Evolutionary conservation across 306 rosid genomes (phyloP).

Genomic region (Vigna radiata): DNA sequence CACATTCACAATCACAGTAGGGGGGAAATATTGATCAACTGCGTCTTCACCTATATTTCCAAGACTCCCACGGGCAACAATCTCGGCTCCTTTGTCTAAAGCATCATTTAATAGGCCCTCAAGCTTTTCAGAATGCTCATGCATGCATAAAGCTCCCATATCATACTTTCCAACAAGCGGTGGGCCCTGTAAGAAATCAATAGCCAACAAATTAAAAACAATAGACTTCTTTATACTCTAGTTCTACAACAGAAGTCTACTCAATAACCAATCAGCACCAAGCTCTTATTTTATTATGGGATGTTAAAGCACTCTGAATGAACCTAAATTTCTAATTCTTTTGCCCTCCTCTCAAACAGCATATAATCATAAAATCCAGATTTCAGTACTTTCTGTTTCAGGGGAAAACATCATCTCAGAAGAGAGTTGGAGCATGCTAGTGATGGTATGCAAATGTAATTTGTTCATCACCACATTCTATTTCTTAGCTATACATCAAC

Average conservation of each 20-base stretch:
- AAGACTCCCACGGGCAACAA: slow-evolving; percentile 78
- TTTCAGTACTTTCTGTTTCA: not conserved
- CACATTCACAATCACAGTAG: slow-evolving; percentile 82
- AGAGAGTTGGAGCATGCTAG: slow-evolving; percentile 13
- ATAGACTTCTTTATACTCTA: slow-evolving; percentile 6
- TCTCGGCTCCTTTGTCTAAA: slow-evolving; percentile 80
- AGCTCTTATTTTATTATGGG: not conserved
- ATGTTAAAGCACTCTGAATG: not conserved
- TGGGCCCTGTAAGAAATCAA: slow-evolving; percentile 75
- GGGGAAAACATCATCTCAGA: slow-evolving; percentile 13
- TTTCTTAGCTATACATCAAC: not conserved
- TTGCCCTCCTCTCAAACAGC: not conserved
- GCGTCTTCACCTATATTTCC: slow-evolving; percentile 88
- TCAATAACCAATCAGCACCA: not conserved
- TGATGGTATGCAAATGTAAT: not conserved
- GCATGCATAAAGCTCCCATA: slow-evolving; percentile 93
- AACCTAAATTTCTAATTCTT: slow-evolving; percentile 7
- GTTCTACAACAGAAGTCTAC: not conserved
- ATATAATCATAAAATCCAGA: slow-evolving; percentile 7
- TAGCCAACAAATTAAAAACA: slow-evolving; percentile 4
- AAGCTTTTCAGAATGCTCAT: slow-evolving; percentile 92
- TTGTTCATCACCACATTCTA: slow-evolving; percentile 12
- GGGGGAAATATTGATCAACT: slow-evolving; percentile 88
- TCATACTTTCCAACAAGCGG: slow-evolving; percentile 87
- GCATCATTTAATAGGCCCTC: slow-evolving; percentile 81